These are phyloP conservation scores for Tilletia horrida DNA, from an alignment of 1,284 basidiomycete species.

Conservation along the genomic window DNA sequence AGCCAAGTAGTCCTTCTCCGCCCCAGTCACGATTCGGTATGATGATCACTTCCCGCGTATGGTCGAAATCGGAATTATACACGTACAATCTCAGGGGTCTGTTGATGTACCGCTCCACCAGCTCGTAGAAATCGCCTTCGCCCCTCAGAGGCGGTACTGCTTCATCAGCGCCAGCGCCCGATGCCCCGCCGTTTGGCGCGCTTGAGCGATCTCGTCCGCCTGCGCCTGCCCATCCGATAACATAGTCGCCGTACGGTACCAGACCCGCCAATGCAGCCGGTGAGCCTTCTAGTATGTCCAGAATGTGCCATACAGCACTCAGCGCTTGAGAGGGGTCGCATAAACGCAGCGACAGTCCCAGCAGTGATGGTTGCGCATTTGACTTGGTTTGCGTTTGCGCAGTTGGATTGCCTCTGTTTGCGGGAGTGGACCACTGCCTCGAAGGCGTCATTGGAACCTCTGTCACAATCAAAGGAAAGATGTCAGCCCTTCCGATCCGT, in stretches of 20 bases:
- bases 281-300: slow-evolving; percentile 91
- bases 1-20: slow-evolving; percentile 49
- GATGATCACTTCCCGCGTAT: slow-evolving; percentile 54
- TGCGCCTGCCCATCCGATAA: slow-evolving; percentile 91
- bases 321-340: slow-evolving; percentile 59
- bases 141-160: slow-evolving; percentile 59
- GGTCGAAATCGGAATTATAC: slow-evolving; percentile 92
- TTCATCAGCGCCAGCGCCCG: not conserved
- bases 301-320: slow-evolving; percentile 77
- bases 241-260: slow-evolving; percentile 83
- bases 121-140: slow-evolving; percentile 95
- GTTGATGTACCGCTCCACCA: slow-evolving; percentile 90
- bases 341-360: slow-evolving; percentile 87
- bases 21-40: slow-evolving; percentile 49
- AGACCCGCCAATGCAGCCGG: slow-evolving; percentile 77
- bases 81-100: slow-evolving; percentile 89
- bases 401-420: slow-evolving; percentile 22
- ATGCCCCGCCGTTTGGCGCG: not conserved
- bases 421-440: slow-evolving; percentile 65
- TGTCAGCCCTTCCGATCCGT: not conserved
- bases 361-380: slow-evolving; percentile 64
- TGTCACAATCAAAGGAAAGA: not conserved
- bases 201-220: slow-evolving; percentile 55
- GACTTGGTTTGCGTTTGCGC: slow-evolving; percentile 29
- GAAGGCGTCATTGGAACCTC: slow-evolving; percentile 82